These are phyloP conservation scores for Pharnaceum exiguum DNA, from an alignment of 148 eudicot genomes.

Conservation along the genomic window DNA sequence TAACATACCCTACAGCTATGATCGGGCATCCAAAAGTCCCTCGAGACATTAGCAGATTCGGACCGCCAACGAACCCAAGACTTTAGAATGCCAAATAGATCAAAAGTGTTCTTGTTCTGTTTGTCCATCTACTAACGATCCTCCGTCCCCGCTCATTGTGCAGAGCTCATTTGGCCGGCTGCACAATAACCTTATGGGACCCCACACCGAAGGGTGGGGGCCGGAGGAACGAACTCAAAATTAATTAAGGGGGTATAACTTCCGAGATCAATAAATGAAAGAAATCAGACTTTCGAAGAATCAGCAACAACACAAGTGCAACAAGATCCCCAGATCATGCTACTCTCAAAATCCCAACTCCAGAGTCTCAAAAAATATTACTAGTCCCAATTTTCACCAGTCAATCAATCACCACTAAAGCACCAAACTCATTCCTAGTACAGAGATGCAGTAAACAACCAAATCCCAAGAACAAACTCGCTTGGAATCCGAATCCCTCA, in stretches of 20 bases:
- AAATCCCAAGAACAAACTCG: neutral
- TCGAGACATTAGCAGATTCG: slow-evolving; percentile 63
- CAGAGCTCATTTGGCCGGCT: slow-evolving; percentile 59
- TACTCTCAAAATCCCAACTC: slow-evolving; percentile 7
- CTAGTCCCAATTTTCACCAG: neutral
- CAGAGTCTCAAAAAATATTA: neutral
- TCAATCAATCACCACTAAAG: neutral
- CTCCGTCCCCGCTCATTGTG: slow-evolving; percentile 69
- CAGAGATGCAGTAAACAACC: neutral
- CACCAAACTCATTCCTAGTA: neutral
- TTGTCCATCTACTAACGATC: slow-evolving; percentile 59
- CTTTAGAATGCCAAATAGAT: slow-evolving; percentile 47
- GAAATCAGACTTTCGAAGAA: slow-evolving; percentile 9
- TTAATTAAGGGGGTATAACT: neutral
- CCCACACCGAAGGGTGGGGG: slow-evolving; percentile 24
- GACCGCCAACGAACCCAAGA: slow-evolving; percentile 75
- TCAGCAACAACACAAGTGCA: neutral
- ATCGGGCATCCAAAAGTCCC: slow-evolving; percentile 99
- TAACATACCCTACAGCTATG: slow-evolving; percentile 90
- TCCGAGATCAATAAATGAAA: neutral
- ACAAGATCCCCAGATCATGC: slow-evolving; percentile 8
- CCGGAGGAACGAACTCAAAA: slow-evolving; percentile 22
- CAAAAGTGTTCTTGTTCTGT: slow-evolving; percentile 31
- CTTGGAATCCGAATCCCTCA: slow-evolving; percentile 6
- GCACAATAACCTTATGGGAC: slow-evolving; percentile 34